These are phyloP conservation scores for Xerocomus brunneocitrinus DNA, from an alignment of 768 basidiomycete species.

Conservation along the genomic window DNA sequence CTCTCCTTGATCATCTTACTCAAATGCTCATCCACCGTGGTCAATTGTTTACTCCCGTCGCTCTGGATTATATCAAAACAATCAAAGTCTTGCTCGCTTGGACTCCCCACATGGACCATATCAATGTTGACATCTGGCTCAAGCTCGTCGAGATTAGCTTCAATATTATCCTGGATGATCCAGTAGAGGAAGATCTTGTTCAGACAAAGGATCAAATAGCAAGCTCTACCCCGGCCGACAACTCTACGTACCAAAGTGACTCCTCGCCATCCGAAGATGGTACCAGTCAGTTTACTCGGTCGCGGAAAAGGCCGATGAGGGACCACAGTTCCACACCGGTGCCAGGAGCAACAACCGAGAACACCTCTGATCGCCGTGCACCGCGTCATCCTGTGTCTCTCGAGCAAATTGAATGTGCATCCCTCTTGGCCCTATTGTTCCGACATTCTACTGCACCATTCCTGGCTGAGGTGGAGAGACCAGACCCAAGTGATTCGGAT, in stretches of 20 bases:
- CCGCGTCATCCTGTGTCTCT: constrained; percentile 35
- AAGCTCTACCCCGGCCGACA: constrained; percentile 8
- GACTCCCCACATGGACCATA: constrained; percentile 72
- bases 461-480: constrained; percentile 35
- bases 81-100: constrained; percentile 61
- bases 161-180: constrained; percentile 69
- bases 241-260: constrained; percentile 34
- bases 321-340: constrained; percentile 22
- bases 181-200: constrained; percentile 33
- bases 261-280: constrained; percentile 28
- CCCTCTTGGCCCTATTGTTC: constrained; percentile 57
- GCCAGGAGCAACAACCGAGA: constrained; percentile 15
- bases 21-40: constrained; percentile 53
- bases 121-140: constrained; percentile 64
- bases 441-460: constrained; percentile 56
- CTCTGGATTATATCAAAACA: constrained; percentile 78
- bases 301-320: constrained; percentile 24
- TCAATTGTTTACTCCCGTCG: constrained; percentile 56
- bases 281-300: constrained; percentile 4
- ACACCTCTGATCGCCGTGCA: constrained; percentile 19
- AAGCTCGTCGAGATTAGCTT: constrained; percentile 66
- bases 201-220: constrained; percentile 22
- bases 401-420: constrained; percentile 70
- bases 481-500: constrained; percentile 20
- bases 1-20: constrained; percentile 61